phyloP scores from a whole-genome alignment of 768 basidiomycete species.

The Phaeotremella fagi region DNA sequence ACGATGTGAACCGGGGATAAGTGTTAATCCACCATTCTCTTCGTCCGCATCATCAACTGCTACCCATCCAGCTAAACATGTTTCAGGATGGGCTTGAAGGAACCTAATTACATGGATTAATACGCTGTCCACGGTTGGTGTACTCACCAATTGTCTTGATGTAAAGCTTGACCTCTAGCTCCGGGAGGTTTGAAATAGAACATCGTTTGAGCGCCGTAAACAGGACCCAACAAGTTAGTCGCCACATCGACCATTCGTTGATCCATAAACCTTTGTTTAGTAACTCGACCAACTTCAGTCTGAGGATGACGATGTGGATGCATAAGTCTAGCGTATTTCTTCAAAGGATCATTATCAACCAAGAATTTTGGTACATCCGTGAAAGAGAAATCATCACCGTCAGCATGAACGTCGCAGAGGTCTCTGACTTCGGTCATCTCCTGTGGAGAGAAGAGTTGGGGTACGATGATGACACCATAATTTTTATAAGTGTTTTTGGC shows the following conservation, averaged over 20 bases:
- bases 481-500: too few species aligned
- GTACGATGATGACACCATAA: neutral
- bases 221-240: neutral
- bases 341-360: slow-evolving; percentile 1
- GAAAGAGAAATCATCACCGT: too few species aligned
- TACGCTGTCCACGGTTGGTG: too few species aligned
- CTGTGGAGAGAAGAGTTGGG: neutral
- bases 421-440: neutral
- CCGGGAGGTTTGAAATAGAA: slow-evolving; percentile 8
- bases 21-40: neutral
- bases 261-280: neutral
- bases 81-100: slow-evolving; percentile 4
- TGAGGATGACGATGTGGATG: slow-evolving; percentile 7
- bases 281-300: neutral
- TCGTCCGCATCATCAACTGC: slow-evolving; percentile 2
- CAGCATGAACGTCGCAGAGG: neutral
- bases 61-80: slow-evolving; percentile 3
- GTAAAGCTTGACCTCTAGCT: slow-evolving; percentile 4
- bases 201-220: slow-evolving; percentile 3
- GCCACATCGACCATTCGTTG: neutral
- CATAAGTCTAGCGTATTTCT: slow-evolving; percentile 5
- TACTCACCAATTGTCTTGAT: slow-evolving; percentile 8
- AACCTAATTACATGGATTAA: too few species aligned
- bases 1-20: slow-evolving; percentile 1
- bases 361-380: neutral